phyloP scores from a whole-genome alignment of 441 rosid genomes.

The Pelargonium exstipulatum region DNA sequence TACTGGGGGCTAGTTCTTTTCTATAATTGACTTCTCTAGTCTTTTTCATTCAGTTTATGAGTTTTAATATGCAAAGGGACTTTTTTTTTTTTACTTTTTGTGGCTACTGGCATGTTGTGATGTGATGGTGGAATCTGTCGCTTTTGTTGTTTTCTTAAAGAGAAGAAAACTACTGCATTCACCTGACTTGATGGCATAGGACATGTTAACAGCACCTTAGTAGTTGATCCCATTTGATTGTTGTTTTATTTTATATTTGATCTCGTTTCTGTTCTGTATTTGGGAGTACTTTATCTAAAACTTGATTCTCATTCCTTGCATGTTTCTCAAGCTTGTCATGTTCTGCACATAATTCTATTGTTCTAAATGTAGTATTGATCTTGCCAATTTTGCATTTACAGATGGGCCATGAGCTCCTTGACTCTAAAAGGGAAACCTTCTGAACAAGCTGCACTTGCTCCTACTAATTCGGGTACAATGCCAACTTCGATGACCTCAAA shows the following conservation, averaged over 20 bases:
- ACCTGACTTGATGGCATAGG: not conserved
- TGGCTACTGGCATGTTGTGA: not conserved
- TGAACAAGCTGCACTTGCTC: slow-evolving; percentile 68
- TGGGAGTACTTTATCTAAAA: not conserved
- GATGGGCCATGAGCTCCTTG: slow-evolving; percentile 99
- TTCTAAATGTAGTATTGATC: slow-evolving; percentile 6
- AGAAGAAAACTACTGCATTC: not conserved
- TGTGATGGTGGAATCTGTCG: not conserved
- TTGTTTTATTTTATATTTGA: too few species aligned
- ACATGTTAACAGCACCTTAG: not conserved
- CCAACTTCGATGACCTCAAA: slow-evolving; percentile 46
- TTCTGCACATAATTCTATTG: not conserved
- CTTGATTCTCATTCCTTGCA: not conserved
- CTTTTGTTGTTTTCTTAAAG: not conserved
- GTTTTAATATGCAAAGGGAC: not conserved
- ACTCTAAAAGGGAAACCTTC: slow-evolving; percentile 88
- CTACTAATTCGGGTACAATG: slow-evolving; percentile 46
- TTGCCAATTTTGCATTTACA: slow-evolving; percentile 23
- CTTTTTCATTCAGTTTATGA: not conserved
- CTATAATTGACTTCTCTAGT: not conserved
- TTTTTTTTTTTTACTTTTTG: not conserved
- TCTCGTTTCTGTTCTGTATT: not conserved
- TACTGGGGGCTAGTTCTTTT: not conserved
- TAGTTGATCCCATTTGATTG: not conserved
- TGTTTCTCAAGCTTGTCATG: not conserved